Evolutionary conservation across 305 asterid genomes (phyloP), one percentile per base, ranked within the genome.

Genomic region (Solanum hybrid): DNA sequence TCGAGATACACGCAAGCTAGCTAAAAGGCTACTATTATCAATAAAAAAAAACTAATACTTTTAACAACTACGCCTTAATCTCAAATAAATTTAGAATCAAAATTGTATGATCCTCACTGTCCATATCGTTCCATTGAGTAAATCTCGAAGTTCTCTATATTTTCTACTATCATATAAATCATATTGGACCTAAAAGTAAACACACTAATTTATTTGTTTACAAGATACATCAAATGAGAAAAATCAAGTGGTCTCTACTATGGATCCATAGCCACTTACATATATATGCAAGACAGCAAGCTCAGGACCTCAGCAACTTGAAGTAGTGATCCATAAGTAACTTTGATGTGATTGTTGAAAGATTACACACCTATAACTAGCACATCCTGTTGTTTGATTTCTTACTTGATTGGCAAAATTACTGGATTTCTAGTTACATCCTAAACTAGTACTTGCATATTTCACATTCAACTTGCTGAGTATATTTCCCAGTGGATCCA

Each of bases 401-500:
- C 37, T 51, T 11, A 83, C 36, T 28, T 42, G 10, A 28, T 82
- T 42, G 2, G 22, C 87, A 16, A 82, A 40, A 82, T 0, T 40
- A n/a, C 37, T 42, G 69, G 37, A 16, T 42, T 83, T 51, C 7
- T 12, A 51, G 75, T 29, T 84, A 51, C 74, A 84, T 14, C 73
- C 42, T 84, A 10, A 29, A 20, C 75, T 31, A 51, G 33, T 79
- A 79, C 22, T 24, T 80, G 3, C 5, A 46, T 11, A 84, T 0
- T 84, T 46, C 74, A 46, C 87, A 46, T 16, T 16, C 46, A 78
- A 73, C 77, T 67, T 13, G 82, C 31, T 14, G 81, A 86, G 93
- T 90, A 94, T 91, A 93, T 93, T 89, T n/a, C 95, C 91, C 20
- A 14, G 91, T 86, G 46, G 91, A 91, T 93, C 86, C 35, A 74